These are phyloP conservation scores for Skeletonema menzelii DNA, from an alignment of 108 stramenopile genomes.

Conservation along the genomic window DNA sequence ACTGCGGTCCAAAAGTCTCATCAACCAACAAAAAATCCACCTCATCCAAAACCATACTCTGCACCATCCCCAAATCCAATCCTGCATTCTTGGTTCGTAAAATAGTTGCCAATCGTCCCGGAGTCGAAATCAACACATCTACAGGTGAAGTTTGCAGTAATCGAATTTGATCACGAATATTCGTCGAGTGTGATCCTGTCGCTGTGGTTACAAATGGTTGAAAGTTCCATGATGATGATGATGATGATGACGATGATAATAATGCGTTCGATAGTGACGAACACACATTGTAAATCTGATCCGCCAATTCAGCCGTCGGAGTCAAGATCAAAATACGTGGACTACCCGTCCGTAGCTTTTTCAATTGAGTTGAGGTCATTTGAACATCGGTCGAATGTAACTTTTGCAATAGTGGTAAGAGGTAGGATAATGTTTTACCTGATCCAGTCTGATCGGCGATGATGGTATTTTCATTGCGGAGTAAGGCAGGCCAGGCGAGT, in stretches of 20 bases:
- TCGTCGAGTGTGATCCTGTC: conserved; percentile 60
- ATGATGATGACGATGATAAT: conserved; percentile 6
- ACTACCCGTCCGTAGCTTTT: conserved; percentile 37
- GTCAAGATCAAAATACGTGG: conserved; percentile 76
- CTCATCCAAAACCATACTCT: conserved; percentile 88
- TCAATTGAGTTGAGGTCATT: background rate
- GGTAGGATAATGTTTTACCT: conserved; percentile 93
- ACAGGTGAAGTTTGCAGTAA: conserved; percentile 63
- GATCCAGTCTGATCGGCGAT: conserved; percentile 94
- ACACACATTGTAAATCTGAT: conserved; percentile 79
- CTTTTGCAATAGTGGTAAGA: conserved; percentile 76
- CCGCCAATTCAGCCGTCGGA: conserved; percentile 93
- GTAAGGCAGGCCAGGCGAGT: conserved; percentile 73
- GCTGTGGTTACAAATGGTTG: conserved; percentile 63
- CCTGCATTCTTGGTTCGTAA: conserved; percentile 73
- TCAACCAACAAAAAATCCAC: conserved; percentile 92
- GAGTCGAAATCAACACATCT: conserved; percentile 90
- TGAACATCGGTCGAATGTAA: conserved; percentile 1
- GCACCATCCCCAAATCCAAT: conserved; percentile 62
- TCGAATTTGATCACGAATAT: conserved; percentile 85
- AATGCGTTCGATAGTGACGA: conserved; percentile 34
- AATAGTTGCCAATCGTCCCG: conserved; percentile 89
- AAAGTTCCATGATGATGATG: conserved; percentile 51
- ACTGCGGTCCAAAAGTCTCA: conserved; percentile 88
- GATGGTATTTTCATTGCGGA: conserved; percentile 71